These are phyloP conservation scores for Phytopythium vexans DNA, from an alignment of 352 stramenopile genomes.

Conservation along the genomic window DNA sequence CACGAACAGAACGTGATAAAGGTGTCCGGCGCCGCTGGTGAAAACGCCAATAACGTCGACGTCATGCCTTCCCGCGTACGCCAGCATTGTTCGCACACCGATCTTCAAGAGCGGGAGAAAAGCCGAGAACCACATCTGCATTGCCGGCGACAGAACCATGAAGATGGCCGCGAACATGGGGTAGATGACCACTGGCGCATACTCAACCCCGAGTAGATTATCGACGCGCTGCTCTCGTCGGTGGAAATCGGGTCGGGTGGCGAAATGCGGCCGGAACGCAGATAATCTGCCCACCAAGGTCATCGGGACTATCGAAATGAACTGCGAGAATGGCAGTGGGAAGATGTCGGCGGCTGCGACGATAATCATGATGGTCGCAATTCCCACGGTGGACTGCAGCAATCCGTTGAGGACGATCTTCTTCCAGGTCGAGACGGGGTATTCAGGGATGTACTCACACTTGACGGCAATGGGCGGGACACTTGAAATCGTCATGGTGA, in stretches of 20 bases:
- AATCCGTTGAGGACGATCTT: constrained; percentile 6
- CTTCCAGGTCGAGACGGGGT: constrained; percentile 10
- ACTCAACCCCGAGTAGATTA: constrained; percentile 15
- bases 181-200: constrained; percentile 29
- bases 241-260: constrained; percentile 9
- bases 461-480: constrained; percentile 12
- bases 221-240: constrained; percentile 20
- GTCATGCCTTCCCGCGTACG: constrained; percentile 15
- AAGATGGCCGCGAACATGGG: constrained; percentile 31
- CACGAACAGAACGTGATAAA: constrained; percentile 46
- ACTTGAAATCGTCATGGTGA: constrained; percentile 11
- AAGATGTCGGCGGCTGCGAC: constrained; percentile 17
- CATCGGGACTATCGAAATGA: constrained; percentile 15
- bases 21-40: constrained; percentile 21
- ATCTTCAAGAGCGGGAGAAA: constrained; percentile 35
- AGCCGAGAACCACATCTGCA: constrained; percentile 31
- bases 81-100: constrained; percentile 11
- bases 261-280: constrained; percentile 8
- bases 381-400: constrained; percentile 11
- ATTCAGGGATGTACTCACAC: constrained; percentile 23
- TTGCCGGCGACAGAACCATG: constrained; percentile 13
- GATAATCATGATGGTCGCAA: constrained; percentile 16
- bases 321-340: constrained; percentile 24
- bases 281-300: constrained; percentile 6
- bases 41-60: constrained; percentile 27